Base-by-base conservation (phyloP, 2,329 filamentous ascomycete species). In the Gyromitra esculenta region DNA sequence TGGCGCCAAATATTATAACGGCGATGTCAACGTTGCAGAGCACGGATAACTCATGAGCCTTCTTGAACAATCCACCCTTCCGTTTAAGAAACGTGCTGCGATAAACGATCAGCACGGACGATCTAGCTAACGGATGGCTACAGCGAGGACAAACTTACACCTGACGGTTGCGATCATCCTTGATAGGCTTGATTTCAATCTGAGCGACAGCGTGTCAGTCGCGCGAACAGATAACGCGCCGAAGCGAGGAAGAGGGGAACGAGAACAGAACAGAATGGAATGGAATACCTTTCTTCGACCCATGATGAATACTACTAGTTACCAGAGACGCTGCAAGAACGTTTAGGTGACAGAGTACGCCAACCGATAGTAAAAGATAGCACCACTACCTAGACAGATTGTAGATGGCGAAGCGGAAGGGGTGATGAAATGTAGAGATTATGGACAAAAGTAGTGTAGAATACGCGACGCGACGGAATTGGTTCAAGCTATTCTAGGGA, bases 181-280 rank as follows among this genome's bases (percentile, higher is more conserved):
- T 97, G 88, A 98, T 98, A 81, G 95, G 93, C 86, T 97, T 97
- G 88, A 99, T 98, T 87, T 98, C 96, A 84, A 99, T 99, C 90
- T 79, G 66, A 54, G 72, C 56, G 48, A 69, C 48, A 37, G 66
- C 56, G 43, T 67, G 65, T 73, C 52, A 72, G 56, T 43, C 68
- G 66, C 52, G 73, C 63, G 63, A 69, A 43, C 25, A 69, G 66
- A n/a, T 57, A 63, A 65, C 72, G 72, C 72, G 72, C 65, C 41
- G 41, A 35, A 31, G 59, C 54, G 43, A 64, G 37, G 21, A 45
- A 60, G 18, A 39, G 25, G 1, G 25, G 25, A 4, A 4, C 25
- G 25, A 31, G 25, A 31, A 31, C 2, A 31, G 25, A 31, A 31
- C 4, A 4, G 13, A 57, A 56, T 18, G 15, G 50, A 60, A 71